Evolutionary conservation across 495 filamentous ascomycete genomes (phyloP), one percentile per base, ranked within the genome.

Genomic region (Xylaria palmicola): DNA sequence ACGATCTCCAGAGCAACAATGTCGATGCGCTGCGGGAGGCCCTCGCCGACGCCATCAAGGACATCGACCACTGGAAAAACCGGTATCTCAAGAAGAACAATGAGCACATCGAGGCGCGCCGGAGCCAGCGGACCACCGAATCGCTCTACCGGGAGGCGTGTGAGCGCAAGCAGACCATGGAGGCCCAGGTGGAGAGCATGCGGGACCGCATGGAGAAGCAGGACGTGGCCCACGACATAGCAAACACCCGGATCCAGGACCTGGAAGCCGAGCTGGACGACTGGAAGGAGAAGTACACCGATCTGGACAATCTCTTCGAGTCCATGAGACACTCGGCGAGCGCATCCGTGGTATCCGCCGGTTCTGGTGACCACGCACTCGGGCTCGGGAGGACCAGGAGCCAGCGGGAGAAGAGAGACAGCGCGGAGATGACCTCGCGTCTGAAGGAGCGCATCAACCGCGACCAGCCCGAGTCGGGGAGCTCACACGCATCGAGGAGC

Each of bases 21-120:
- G 58, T 70, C 43, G 57, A 59, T 43, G 65, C 70, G 30, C 62
- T 72, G 27, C 70, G 69, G 26, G 70, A 72, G 41, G 68, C 68
- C 32, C 62, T 72, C 7, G 47, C 59, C n/a, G 60, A 67, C 55
- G 66, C 71, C 30, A 68, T 68, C 52, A 59, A 56, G 20, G 67
- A 69, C 44, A 56, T 68, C 63, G 72, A 70, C 37, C 32, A 62
- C 17, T 56, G 56, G 59, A 62, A 65, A 20, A 62, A 56, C 61
- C 65, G 60, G 53, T 65, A 49, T 51, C 26, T 41, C 39, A 65
- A 71, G 19, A 51, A 62, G 59, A 64, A 71, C 54, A 49, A 19
- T 36, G 68, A 70, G 26, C 58, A 65, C 34, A 47, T 39, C 51
- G 64, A 54, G 62, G 36, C 62, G 36, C 66, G 65, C 57, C 65